Base-by-base conservation (phyloP, 495 filamentous ascomycete species). In the Podospora pseudocomata region DNA sequence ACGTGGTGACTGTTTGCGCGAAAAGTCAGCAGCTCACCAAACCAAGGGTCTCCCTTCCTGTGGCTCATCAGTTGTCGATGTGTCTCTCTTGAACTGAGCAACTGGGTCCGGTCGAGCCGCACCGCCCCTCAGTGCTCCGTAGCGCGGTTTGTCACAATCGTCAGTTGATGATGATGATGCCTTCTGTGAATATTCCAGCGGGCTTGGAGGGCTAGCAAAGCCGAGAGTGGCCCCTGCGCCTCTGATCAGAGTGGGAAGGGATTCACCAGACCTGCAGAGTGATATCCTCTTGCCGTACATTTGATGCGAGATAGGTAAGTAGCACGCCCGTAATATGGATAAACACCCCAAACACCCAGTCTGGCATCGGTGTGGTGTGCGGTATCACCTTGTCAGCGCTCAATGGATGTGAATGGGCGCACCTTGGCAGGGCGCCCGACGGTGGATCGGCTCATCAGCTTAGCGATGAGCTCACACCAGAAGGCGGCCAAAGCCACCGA, bases 401-500 rank as follows among this genome's bases (percentile, higher is more conserved):
- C 39, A 49, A 58, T 58, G n/a, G 55, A n/a, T 5, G 55, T 49
- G 6, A 49, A 58, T 58, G n/a, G 55, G 55, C n/a, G 55, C 55
- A 26, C 5, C 55, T 58, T 58, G 55, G 55, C 55, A 58, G 55
- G 55, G 39, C 39, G 39, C 39, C 39, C 23, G 59, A 28, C 16
- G 23, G 26, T 26, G 59, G 59, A 26, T 20, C n/a, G 56, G 23
- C n/a, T 20, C 23, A 27, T 5, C 26, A 61, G 59, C 32, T 26
- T 27, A 54, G 54, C 55, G 16, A 57, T 58, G 53, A 15, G 27
- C 65, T 60, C 65, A 59, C 56, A 53, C 65, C 65, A 53, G 65
- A 53, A 49, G 27, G 65, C 30, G 65, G 65, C 57, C 65, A 39
- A 60, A 66, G 65, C 65, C 27, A 61, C 49, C 63, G 63, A 54